Evolutionary conservation across 495 filamentous ascomycete genomes (phyloP).

Genomic region (Talaromyces nanjingensis): DNA sequence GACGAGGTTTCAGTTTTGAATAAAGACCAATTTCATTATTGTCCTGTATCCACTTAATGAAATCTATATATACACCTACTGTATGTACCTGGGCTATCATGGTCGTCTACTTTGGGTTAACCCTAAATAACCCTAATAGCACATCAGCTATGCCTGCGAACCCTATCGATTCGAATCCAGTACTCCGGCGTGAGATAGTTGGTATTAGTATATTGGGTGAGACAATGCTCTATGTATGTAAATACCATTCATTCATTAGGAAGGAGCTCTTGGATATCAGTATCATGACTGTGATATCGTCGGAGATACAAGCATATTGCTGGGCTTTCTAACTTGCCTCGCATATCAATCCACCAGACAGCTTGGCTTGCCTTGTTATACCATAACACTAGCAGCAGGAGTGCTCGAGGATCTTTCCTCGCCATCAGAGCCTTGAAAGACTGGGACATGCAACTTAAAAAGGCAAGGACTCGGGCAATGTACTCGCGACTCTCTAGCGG

Average conservation of each 20-base stretch:
- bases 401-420: conserved; percentile 30
- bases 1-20: no score
- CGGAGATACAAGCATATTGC: conserved; percentile 35
- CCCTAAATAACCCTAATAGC: no score
- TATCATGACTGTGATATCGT: background rate
- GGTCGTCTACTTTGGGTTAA: no score
- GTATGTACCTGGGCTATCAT: no score
- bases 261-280: background rate
- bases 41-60: no score
- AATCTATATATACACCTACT: no score
- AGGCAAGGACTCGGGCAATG: conserved; percentile 14
- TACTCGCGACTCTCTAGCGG: background rate
- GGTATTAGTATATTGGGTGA: no score
- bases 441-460: conserved; percentile 16
- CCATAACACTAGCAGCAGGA: conserved; percentile 27
- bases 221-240: background rate
- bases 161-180: no score
- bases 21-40: no score
- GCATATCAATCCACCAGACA: conserved; percentile 28
- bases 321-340: conserved; percentile 29
- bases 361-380: conserved; percentile 20
- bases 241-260: background rate
- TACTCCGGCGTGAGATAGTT: no score
- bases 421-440: conserved; percentile 11
- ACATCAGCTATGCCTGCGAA: no score